These are phyloP conservation scores for Candida verbasci DNA, from an alignment of 805 yeast genomes.

Conservation along the genomic window DNA sequence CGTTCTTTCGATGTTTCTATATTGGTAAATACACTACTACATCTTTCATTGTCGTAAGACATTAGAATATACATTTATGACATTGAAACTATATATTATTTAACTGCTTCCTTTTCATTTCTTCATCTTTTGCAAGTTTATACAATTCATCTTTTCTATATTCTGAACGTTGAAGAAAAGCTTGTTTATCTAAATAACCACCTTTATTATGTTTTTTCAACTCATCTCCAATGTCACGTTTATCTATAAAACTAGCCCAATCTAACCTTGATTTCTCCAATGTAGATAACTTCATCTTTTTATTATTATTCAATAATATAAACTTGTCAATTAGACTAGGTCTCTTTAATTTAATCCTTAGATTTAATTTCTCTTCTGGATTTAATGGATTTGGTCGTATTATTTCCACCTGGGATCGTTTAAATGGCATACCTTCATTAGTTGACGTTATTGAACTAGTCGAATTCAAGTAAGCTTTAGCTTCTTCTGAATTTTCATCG, in stretches of 20 bases:
- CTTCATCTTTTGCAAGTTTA: constrained; percentile 39
- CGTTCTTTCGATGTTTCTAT: too few relatives aligned
- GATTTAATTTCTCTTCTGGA: constrained; percentile 27
- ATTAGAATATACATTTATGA: too few relatives aligned
- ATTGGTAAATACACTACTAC: too few relatives aligned
- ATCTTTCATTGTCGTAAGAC: too few relatives aligned
- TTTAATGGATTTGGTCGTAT: constrained; percentile 28
- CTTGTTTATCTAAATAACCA: constrained; percentile 89
- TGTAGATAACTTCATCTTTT: constrained; percentile 75
- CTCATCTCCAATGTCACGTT: constrained; percentile 79
- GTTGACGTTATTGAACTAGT: constrained; percentile 30
- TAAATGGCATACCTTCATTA: constrained; percentile 7
- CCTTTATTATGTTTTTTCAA: constrained; percentile 75
- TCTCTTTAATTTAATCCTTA: constrained; percentile 61
- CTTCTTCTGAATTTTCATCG: constrained; percentile 76
- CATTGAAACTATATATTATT: too few relatives aligned
- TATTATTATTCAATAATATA: constrained; percentile 55
- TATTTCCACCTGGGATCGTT: constrained; percentile 29
- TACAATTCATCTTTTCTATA: constrained; percentile 48
- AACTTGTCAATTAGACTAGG: constrained; percentile 76
- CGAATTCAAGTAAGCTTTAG: constrained; percentile 69
- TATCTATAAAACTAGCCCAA: constrained; percentile 93
- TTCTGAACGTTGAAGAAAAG: constrained; percentile 76
- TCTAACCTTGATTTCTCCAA: constrained; percentile 89
- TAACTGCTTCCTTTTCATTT: constrained; percentile 13